phyloP scores from a whole-genome alignment of 2,329 filamentous ascomycete species.

The Pyricularia pennisetigena region DNA sequence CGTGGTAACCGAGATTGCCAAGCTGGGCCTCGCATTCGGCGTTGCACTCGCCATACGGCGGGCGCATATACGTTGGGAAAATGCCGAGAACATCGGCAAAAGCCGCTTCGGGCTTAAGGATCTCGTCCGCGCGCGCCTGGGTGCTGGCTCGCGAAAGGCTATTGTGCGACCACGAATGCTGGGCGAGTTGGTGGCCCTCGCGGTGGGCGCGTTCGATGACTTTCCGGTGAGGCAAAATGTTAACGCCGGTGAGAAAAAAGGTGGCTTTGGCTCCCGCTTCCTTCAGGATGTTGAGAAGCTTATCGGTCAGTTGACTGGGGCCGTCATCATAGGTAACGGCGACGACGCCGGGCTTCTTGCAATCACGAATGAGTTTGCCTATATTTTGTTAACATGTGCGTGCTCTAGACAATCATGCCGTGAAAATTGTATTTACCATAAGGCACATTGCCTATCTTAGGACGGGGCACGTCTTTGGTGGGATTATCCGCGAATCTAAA shows the following conservation, averaged over 20 bases:
- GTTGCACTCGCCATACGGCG: constrained; percentile 22
- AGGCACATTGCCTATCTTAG: neutral
- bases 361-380: neutral
- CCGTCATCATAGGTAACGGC: constrained; percentile 28
- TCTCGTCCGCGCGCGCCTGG: constrained; percentile 20
- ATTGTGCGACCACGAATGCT: constrained; percentile 30
- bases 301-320: constrained; percentile 21
- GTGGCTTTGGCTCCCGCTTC: constrained; percentile 21
- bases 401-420: neutral
- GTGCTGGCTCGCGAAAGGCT: constrained; percentile 20
- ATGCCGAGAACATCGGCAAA: constrained; percentile 24
- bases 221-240: constrained; percentile 22
- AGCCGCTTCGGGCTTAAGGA: constrained; percentile 28
- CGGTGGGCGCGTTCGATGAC: constrained; percentile 27
- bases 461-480: neutral
- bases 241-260: constrained; percentile 25
- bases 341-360: constrained; percentile 14
- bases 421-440: neutral
- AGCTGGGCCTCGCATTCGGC: constrained; percentile 15
- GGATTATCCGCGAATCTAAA: neutral
- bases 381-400: neutral
- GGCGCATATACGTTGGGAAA: constrained; percentile 31
- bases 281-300: constrained; percentile 24
- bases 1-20: constrained; percentile 21
- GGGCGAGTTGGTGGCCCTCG: constrained; percentile 29